Percentiles rank a stretch among this genome's conserved stretches.
Evolutionary conservation across 108 stramenopile genomes (phyloP).

Genomic region (Cyclotella distinguenda): DNA sequence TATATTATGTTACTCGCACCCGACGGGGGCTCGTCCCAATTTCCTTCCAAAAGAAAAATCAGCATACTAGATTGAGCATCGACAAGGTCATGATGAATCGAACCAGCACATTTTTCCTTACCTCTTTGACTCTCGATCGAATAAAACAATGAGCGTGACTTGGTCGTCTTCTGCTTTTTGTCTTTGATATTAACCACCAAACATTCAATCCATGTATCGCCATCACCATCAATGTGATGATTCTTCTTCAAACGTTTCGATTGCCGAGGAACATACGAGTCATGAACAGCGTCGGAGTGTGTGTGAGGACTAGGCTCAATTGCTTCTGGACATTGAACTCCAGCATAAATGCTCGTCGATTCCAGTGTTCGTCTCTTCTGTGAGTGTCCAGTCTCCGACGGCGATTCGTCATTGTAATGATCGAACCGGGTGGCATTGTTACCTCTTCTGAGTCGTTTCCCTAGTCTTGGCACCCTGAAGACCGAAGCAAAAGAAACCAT

Average conservation of each 20-base stretch:
- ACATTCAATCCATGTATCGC: constrained; percentile 15
- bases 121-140: constrained; percentile 7
- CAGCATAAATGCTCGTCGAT: no score
- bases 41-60: neutral
- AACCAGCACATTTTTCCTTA: neutral
- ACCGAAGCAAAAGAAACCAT: constrained; percentile 7
- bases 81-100: no score
- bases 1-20: constrained; percentile 20
- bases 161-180: constrained; percentile 1
- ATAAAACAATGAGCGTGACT: constrained; percentile 16
- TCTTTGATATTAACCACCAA: constrained; percentile 6
- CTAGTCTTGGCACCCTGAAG: neutral
- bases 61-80: neutral
- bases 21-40: constrained; percentile 19
- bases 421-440: neutral
- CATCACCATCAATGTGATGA: neutral
- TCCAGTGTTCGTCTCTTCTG: neutral
- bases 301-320: neutral
- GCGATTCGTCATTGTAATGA: no score
- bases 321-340: no score
- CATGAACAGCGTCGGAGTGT: neutral
- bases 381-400: neutral
- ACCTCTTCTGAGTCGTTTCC: neutral
- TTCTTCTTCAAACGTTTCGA: neutral
- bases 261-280: neutral